Evolutionary conservation across 495 filamentous ascomycete genomes (phyloP), one percentile per base, ranked within the genome.

Genomic region (Bryoglossum gracile): DNA sequence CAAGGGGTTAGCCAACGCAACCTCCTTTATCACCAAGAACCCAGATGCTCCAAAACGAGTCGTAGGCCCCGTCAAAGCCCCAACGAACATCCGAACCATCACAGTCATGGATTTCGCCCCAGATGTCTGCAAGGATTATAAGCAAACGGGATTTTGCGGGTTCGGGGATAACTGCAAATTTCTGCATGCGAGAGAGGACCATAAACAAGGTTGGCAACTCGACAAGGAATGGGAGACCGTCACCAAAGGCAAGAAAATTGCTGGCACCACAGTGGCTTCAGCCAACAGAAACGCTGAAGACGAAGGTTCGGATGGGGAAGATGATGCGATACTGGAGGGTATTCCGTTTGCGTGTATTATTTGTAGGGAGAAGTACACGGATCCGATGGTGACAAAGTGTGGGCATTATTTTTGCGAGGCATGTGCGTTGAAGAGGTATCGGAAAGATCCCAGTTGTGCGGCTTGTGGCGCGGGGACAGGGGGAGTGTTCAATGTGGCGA

Each of bases 291-390:
- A 65, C 45, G 69, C 55, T 8, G 63, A 65, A 14, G 66, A 72
- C 21, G 73, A 70, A 4, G 74, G 80, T 0, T 80, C 85, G 3
- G 84, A 82, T 14, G 78, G 82, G 17, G 78, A 81, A 2, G 86
- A 92, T 50, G 86, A 87, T 51, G 82, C 79, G 18, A 64, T 87
- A 62, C 66, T 95, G 24, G 85, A 94, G 62, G 84, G 80, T 48
- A 95, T 97, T 24, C 92, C 92, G 0, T 98, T 97, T 61, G 88
- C 81, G n/a, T 98, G 92, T 60, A 80, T 96, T 51, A 87, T 97
- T 49, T 98, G 92, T 71, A 80, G 80, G 59, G 78, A 79, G 34
- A 66, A 81, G 8, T 98, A 98, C 65, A 83, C 81, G 55, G 70
- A 79, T 39, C 89, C 92, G 2, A 81, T 97, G 16, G 69, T 90